These are phyloP conservation scores for Nymphaea colorata DNA, from an alignment of 164 flowering plant genomes.

Conservation along the genomic window DNA sequence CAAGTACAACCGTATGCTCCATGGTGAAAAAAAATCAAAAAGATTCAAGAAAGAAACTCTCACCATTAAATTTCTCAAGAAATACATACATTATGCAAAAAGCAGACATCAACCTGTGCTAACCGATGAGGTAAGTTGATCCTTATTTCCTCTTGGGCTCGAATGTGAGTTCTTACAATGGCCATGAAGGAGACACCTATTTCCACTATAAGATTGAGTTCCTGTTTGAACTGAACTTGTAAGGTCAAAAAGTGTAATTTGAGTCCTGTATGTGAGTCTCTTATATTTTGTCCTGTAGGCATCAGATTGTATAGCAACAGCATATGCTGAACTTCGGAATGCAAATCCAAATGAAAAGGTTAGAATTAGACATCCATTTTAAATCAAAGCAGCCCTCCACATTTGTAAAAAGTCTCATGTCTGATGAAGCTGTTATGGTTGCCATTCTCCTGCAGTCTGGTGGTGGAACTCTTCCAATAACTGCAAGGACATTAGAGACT, in stretches of 20 bases:
- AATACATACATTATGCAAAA: slow-evolving; percentile 95
- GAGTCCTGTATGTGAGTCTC: background rate
- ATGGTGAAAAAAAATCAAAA: slow-evolving; percentile 58
- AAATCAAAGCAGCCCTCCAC: background rate
- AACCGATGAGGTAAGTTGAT: slow-evolving; percentile 69
- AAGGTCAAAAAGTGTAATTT: too few relatives aligned
- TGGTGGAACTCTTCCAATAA: slow-evolving; percentile 95
- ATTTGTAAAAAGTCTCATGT: too few relatives aligned
- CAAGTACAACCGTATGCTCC: slow-evolving; percentile 78
- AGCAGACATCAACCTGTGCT: slow-evolving; percentile 84
- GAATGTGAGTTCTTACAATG: background rate
- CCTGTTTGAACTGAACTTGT: background rate
- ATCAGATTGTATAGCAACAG: slow-evolving; percentile 77
- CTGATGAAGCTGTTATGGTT: background rate
- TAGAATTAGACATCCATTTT: background rate
- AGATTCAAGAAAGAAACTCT: slow-evolving; percentile 66
- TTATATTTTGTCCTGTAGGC: slow-evolving; percentile 34
- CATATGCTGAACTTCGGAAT: slow-evolving; percentile 94
- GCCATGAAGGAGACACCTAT: background rate
- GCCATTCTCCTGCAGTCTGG: slow-evolving; percentile 36
- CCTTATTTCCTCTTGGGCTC: background rate
- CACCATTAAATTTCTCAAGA: slow-evolving; percentile 87
- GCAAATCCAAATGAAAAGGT: slow-evolving; percentile 69
- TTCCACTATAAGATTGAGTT: background rate
- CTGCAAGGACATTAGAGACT: slow-evolving; percentile 95